Conservation (phyloP, 768 basidiomycete species). For the Mycena venus region DNA sequence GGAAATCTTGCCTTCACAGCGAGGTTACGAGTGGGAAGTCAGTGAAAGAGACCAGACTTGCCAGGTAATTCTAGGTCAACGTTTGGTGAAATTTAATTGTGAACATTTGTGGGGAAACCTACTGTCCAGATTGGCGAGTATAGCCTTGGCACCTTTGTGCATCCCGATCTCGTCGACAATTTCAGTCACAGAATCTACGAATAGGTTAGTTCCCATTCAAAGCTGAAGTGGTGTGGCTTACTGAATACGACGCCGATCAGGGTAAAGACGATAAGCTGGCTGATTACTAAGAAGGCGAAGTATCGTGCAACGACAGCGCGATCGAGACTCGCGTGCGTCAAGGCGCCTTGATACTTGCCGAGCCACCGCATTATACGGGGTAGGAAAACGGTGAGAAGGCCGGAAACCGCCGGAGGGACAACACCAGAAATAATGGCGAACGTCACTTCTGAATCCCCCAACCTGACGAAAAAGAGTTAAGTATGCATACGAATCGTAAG, state of each 20-base stretch:
- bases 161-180: conserved; percentile 45
- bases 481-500: too few species aligned
- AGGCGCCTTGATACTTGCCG: conserved; percentile 67
- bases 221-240: conserved; percentile 37
- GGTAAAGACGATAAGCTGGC: conserved; percentile 88
- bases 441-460: conserved; percentile 62
- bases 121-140: conserved; percentile 50
- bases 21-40: too few species aligned
- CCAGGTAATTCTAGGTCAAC: conserved; percentile 66
- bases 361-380: conserved; percentile 85
- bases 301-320: conserved; percentile 86
- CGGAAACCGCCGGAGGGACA: conserved; percentile 83
- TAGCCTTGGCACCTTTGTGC: conserved; percentile 39
- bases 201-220: not conserved
- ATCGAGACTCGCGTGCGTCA: conserved; percentile 76
- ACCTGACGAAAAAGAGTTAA: too few species aligned
- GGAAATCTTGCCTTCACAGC: too few species aligned
- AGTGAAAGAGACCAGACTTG: too few species aligned
- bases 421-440: conserved; percentile 87
- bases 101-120: conserved; percentile 24
- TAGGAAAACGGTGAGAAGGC: conserved; percentile 80
- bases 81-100: not conserved
- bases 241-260: conserved; percentile 83
- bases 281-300: conserved; percentile 87
- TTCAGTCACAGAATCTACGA: conserved; percentile 47